Percentiles rank a stretch among this genome's conserved stretches.
Conservation (phyloP, 2,329 filamentous ascomycete genomes). For the Aureobasidium sp. region DNA sequence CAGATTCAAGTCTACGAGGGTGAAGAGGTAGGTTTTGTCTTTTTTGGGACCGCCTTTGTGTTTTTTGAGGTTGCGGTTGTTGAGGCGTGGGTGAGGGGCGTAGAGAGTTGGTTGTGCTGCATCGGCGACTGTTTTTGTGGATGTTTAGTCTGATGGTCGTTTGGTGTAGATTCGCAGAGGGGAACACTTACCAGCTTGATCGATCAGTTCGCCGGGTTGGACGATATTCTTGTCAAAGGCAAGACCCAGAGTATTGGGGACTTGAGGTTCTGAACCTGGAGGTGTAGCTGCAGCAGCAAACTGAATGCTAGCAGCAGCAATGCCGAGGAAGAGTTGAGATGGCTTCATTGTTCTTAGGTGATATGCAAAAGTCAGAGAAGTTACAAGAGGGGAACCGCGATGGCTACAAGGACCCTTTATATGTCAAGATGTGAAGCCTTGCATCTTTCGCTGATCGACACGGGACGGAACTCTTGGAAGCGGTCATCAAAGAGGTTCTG, state of each 20-base stretch:
- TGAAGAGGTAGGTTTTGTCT: slow-evolving; percentile 27
- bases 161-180: not conserved
- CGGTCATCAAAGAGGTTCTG: too few relatives aligned
- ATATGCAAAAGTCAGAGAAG: too few relatives aligned
- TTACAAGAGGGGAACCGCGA: too few relatives aligned
- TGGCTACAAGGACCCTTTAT: too few relatives aligned
- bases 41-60: not conserved
- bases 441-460: too few relatives aligned
- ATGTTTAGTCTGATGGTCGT: not conserved
- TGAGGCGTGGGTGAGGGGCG: not conserved
- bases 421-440: too few relatives aligned
- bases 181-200: not conserved
- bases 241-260: not conserved
- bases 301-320: slow-evolving; percentile 1
- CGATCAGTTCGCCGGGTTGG: slow-evolving; percentile 1
- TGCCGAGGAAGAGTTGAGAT: not conserved
- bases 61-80: not conserved
- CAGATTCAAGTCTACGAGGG: slow-evolving; percentile 32
- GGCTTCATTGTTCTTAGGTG: slow-evolving; percentile 1
- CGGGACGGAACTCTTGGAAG: too few relatives aligned
- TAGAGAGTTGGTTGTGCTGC: slow-evolving; percentile 17
- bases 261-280: slow-evolving; percentile 3
- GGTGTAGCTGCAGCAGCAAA: not conserved
- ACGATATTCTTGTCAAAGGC: not conserved
- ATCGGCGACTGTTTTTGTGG: not conserved